These are phyloP conservation scores for Tolypocladium ophioglossoides DNA, from an alignment of 2,329 filamentous ascomycete species.

Conservation along the genomic window DNA sequence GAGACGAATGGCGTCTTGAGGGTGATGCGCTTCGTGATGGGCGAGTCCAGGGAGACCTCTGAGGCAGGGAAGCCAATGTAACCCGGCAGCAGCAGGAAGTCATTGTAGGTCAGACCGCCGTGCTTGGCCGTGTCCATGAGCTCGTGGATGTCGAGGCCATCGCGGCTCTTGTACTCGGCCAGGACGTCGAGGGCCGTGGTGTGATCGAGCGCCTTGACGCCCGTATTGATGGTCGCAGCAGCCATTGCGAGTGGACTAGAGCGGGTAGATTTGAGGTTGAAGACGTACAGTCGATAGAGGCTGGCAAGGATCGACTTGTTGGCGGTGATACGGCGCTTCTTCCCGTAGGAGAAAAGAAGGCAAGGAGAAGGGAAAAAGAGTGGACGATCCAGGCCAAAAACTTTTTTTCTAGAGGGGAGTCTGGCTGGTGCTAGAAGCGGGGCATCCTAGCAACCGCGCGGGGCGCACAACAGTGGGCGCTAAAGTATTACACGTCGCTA, in stretches of 20 bases:
- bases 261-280: conserved; percentile 28
- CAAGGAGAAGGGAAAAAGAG: conserved; percentile 27
- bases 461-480: not conserved
- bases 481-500: not conserved
- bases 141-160: conserved; percentile 80
- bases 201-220: conserved; percentile 58
- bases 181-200: conserved; percentile 69
- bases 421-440: not conserved
- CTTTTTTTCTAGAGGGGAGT: conserved; percentile 25
- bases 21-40: conserved; percentile 88
- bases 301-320: conserved; percentile 19
- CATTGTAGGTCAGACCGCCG: conserved; percentile 95
- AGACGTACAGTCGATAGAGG: conserved; percentile 21
- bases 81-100: conserved; percentile 92
- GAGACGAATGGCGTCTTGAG: conserved; percentile 96
- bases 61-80: conserved; percentile 97
- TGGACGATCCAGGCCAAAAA: conserved; percentile 20
- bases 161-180: conserved; percentile 66
- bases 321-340: conserved; percentile 36
- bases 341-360: conserved; percentile 40
- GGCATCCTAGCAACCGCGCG: not conserved
- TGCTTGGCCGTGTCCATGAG: conserved; percentile 86
- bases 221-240: conserved; percentile 38
- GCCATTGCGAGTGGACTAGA: conserved; percentile 46
- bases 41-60: conserved; percentile 78